Conservation (phyloP, 2,329 filamentous ascomycete genomes). For the Ilyonectria destructans region DNA sequence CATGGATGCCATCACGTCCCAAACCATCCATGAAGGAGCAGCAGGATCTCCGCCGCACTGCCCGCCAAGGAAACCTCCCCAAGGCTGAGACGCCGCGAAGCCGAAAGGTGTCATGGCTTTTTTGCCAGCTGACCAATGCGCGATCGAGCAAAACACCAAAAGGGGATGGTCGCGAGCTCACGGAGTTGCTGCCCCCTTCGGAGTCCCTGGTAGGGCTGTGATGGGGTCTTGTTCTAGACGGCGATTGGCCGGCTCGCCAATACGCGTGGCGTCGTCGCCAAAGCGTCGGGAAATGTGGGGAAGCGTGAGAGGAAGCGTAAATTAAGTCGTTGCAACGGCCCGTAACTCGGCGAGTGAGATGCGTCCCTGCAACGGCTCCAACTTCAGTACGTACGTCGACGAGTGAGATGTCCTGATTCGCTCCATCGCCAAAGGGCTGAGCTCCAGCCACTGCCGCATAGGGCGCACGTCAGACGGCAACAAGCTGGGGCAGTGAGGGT, state of each 20-base stretch:
- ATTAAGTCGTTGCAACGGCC: background rate
- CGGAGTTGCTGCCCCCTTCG: too few relatives aligned
- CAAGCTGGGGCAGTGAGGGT: background rate
- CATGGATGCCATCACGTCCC: background rate
- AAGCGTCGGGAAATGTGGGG: background rate
- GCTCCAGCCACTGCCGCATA: background rate
- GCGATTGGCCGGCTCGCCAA: conserved; percentile 38
- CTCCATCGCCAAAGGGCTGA: background rate
- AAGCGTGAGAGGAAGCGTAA: background rate
- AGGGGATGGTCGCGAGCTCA: too few relatives aligned
- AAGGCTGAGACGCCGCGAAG: conserved; percentile 27
- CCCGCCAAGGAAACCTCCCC: background rate
- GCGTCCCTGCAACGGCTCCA: too few relatives aligned
- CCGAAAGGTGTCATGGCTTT: conserved; percentile 5
- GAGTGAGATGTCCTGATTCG: background rate
- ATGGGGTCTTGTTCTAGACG: too few relatives aligned
- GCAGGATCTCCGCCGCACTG: background rate
- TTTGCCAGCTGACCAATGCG: background rate
- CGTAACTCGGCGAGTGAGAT: background rate
- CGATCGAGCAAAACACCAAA: too few relatives aligned
- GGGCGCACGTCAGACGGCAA: background rate
- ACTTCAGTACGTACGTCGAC: background rate
- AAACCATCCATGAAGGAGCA: background rate
- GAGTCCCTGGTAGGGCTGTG: too few relatives aligned
- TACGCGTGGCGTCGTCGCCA: conserved; percentile 9